Conservation (phyloP, 768 basidiomycete genomes). For the Hydnum rufescens region DNA sequence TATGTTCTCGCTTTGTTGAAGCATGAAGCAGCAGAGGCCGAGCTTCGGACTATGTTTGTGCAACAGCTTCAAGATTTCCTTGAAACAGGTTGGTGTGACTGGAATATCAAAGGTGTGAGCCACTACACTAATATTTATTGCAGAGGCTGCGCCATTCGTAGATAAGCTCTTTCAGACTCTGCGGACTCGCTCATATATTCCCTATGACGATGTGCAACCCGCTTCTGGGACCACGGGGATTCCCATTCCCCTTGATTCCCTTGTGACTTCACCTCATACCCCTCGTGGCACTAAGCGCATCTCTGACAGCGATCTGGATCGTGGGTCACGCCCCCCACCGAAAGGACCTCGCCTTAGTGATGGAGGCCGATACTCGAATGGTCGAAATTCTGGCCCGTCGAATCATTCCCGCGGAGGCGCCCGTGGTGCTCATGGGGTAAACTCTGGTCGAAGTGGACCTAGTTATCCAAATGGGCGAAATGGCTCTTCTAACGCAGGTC, state of each 20-base stretch:
- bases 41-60: conserved; percentile 61
- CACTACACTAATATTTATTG: too few relatives aligned
- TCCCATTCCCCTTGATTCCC: conserved; percentile 55
- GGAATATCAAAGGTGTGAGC: background rate
- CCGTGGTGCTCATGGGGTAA: conserved; percentile 21
- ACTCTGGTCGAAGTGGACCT: conserved; percentile 18
- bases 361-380: conserved; percentile 28
- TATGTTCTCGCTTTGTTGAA: conserved; percentile 87
- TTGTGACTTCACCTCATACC: conserved; percentile 32
- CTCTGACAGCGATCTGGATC: conserved; percentile 39
- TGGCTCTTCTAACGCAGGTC: conserved; percentile 42
- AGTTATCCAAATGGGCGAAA: conserved; percentile 17
- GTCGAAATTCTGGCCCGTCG: conserved; percentile 26
- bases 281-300: conserved; percentile 42
- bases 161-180: conserved; percentile 72
- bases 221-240: conserved; percentile 39
- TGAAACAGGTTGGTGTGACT: conserved; percentile 45
- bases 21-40: conserved; percentile 64
- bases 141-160: conserved; percentile 55
- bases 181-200: conserved; percentile 62
- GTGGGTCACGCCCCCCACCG: conserved; percentile 23
- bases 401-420: background rate
- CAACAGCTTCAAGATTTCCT: conserved; percentile 80
- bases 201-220: conserved; percentile 1
- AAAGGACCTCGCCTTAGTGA: conserved; percentile 60